Base-by-base conservation (phyloP, 768 basidiomycete species). In the Termitomyces titanicus region DNA sequence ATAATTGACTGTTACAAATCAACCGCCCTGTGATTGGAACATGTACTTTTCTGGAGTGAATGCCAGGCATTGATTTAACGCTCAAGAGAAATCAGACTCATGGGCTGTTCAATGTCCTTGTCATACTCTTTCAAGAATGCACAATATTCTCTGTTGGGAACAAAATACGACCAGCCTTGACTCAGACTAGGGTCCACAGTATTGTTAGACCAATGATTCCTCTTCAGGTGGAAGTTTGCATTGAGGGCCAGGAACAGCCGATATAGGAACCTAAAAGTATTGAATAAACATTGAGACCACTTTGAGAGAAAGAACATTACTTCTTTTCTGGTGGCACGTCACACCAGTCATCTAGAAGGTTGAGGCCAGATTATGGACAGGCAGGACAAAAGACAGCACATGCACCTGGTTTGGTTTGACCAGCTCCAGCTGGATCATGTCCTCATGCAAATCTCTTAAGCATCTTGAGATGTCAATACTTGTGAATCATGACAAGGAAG, bases 361-460 rank as follows among this genome's bases (percentile, higher is more conserved):
- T 74, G 0, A 65, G 57, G 0, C 58, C 66, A 0, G 67, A 68
- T 0, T 67, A 66, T 1, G 73, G 74, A 54, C 74, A 76, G 3
- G 70, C 69, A 3, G 69, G 69, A 47, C 72, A 74, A 5, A 56
- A 51, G 1, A 72, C 55, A 0, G 67, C 68, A 9, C 65, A 60
- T 53, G 66, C 64, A 0, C 74, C 69, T 13, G 52, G 52, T 24
- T 50, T 34, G 1, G 69, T 70, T 6, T 35, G 56, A 3, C 18
- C 22, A 5, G 53, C 54, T 4, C 66, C 60, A 22, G 46, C 54
- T 48, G 59, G 55, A 56, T 66, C 56, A 55, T 70, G 63, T 45
- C 66, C 61, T 37, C 65, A 38, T 25, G 68, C 60, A 40, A 62
- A 49, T 7, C 66, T 54, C 58, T 69, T 58, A 48, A 71, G 53